Evolutionary conservation across 345 rosid genomes (phyloP), one percentile per base, ranked within the genome.

Genomic region (Aquilaria sinensis): DNA sequence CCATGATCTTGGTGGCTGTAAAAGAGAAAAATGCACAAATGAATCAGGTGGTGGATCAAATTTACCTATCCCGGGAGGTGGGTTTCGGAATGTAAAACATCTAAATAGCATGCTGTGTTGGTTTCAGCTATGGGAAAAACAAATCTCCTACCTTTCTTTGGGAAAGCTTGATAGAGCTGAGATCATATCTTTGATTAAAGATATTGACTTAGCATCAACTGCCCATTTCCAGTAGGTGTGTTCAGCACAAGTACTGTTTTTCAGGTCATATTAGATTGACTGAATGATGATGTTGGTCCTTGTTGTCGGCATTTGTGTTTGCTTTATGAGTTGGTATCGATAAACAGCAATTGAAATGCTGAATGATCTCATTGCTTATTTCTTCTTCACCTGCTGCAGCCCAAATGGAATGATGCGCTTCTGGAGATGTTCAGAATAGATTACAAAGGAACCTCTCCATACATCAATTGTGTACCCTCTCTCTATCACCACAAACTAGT

Each of bases 351-450:
- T 14, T 16, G 60, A 47, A 33, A 50, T 5, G 57, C n/a, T 29
- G 31, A 14, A 10, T 30, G 53, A 53, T 64, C 37, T 10, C 29
- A 33, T 43, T 47, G 41, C 43, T 62, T 53, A 48, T 60, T 60
- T 61, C 11, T 56, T 12, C 30, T 60, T 12, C 29, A 56, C 7
- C 9, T 13, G 53, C 10, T 71, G 81, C 88, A 94, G 99, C 96
- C 96, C 3, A 90, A 87, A 72, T 94, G 96, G 96, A 94, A 94
- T 15, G 51, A 85, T 62, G 99, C 99, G 1, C 83, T 94, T 33
- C 81, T 94, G 6, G 95, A 90, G 86, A 83, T 87, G 96, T 94
- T 94, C 71, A 81, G 85, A 74, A 88, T 90, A 14, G 97, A 94
- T 74, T 94, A 90, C 77, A 69, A 79, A 60, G 99, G 99, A 62